These are phyloP conservation scores for Rhizopogon roseolus DNA, from an alignment of 768 basidiomycete species.

Conservation along the genomic window DNA sequence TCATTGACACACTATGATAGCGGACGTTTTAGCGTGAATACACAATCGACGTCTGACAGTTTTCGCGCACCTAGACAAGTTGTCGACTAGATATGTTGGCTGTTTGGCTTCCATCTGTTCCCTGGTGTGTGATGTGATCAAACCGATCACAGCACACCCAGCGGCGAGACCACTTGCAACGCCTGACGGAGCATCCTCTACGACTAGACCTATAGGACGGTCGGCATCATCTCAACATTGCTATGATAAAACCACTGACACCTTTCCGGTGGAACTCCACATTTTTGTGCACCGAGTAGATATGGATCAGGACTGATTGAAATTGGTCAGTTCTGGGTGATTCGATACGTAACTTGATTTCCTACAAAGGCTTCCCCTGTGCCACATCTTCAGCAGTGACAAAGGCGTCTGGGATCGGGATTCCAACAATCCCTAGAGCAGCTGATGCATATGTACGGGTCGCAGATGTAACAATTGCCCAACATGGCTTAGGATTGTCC, in stretches of 20 bases:
- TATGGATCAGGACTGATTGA: conserved; percentile 78
- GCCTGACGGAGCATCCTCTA: conserved; percentile 91
- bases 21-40: not conserved
- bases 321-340: conserved; percentile 1
- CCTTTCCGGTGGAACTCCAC: conserved; percentile 56
- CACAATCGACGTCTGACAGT: not conserved
- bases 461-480: conserved; percentile 89
- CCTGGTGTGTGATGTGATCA: conserved; percentile 76
- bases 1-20: conserved; percentile 21
- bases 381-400: conserved; percentile 81
- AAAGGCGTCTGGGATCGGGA: conserved; percentile 69
- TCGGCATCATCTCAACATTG: conserved; percentile 15
- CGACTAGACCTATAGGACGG: conserved; percentile 58
- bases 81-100: conserved; percentile 65
- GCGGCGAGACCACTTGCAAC: conserved; percentile 75
- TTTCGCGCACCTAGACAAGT: conserved; percentile 60
- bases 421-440: conserved; percentile 60
- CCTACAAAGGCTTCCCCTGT: conserved; percentile 75
- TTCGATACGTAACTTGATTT: not conserved
- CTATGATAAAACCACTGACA: conserved; percentile 36
- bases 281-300: conserved; percentile 73
- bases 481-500: conserved; percentile 52
- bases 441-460: conserved; percentile 70
- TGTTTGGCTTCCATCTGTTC: conserved; percentile 60
- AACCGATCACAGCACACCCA: conserved; percentile 78